Base-by-base conservation (phyloP, 345 rosid genomes). In the Cochlearia excelsa region DNA sequence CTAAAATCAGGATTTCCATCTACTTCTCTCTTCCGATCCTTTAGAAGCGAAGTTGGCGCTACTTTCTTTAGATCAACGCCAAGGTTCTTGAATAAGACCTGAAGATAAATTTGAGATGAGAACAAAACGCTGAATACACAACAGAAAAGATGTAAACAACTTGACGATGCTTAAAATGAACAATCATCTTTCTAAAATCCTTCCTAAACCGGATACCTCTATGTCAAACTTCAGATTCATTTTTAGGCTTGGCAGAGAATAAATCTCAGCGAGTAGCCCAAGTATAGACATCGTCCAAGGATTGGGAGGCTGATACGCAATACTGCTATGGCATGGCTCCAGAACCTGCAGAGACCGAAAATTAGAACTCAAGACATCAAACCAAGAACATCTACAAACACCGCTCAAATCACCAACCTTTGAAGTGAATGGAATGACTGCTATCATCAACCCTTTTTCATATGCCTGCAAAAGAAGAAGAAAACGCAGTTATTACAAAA, bases 271-370 rank as follows among this genome's bases (percentile, higher is more conserved):
- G 30, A 92, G 86, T 60, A 92, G 75, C 56, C 97, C 89, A 54
- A 92, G 97, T 68, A 92, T 92, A 29, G 86, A 95, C 94, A 88
- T 88, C 9, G 98, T 92, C 98, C 98, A 92, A 7, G 98, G 98
- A 75, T 92, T 92, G 41, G 98, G 98, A 49, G 98, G 98, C 61
- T 79, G 90, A 78, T 92, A 92, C 8, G 99, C 99, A 59, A 78
- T 81, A 79, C 99, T 93, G 67, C 77, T 93, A 70, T 79, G 94
- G 73, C 95, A 93, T n/a, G 97, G 95, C 77, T 93, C 99, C 70
- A 93, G 80, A 75, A 86, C 65, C 97, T 93, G 74, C 73, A 79
- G 42, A 26, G 3, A 35, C 51, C 66, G 41, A 46, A 61, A 5
- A 26, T 44, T 51, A 59, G 51, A 41, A 47, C 47, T 35, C 54